A percentile compares a stretch with the other conserved stretches of the same genome.
These are phyloP conservation scores for Geotrichum histeridarum DNA, from an alignment of 1,139 yeast genomes.

Conservation along the genomic window DNA sequence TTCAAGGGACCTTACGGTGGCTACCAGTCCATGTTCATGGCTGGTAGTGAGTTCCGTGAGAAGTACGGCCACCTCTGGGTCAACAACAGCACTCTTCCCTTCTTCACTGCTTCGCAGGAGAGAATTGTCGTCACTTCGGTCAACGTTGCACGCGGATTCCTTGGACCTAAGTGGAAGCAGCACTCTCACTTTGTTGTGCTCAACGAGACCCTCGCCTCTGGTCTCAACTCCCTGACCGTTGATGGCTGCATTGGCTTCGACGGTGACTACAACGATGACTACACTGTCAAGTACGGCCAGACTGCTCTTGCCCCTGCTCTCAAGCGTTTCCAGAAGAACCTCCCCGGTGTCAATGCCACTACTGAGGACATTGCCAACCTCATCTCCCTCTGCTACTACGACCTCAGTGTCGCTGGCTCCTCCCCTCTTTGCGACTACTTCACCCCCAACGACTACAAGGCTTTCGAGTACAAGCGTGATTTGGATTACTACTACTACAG, in stretches of 20 bases:
- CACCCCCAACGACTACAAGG: constrained; percentile 51
- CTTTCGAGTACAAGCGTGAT: constrained; percentile 46
- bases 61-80: constrained; percentile 40
- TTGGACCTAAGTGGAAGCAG: constrained; percentile 32
- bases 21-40: constrained; percentile 29
- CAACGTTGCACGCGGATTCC: constrained; percentile 42
- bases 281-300: neutral
- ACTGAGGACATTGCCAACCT: constrained; percentile 43
- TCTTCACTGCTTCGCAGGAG: constrained; percentile 40
- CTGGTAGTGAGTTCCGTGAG: constrained; percentile 36
- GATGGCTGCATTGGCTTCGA: constrained; percentile 15
- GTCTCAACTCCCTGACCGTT: constrained; percentile 43
- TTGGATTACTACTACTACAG: constrained; percentile 47
- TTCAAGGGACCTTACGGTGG: constrained; percentile 39
- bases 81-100: constrained; percentile 32
- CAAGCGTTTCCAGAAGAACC: constrained; percentile 36
- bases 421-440: constrained; percentile 54
- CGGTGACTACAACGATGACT: constrained; percentile 28
- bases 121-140: constrained; percentile 41
- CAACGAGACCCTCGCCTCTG: constrained; percentile 38
- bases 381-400: constrained; percentile 53
- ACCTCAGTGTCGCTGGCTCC: constrained; percentile 50
- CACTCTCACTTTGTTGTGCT: constrained; percentile 38
- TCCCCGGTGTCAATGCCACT: constrained; percentile 44
- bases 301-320: constrained; percentile 36